Evolutionary conservation across 2,329 filamentous ascomycete species (phyloP).

Genomic region (Aspergillus floridensis): DNA sequence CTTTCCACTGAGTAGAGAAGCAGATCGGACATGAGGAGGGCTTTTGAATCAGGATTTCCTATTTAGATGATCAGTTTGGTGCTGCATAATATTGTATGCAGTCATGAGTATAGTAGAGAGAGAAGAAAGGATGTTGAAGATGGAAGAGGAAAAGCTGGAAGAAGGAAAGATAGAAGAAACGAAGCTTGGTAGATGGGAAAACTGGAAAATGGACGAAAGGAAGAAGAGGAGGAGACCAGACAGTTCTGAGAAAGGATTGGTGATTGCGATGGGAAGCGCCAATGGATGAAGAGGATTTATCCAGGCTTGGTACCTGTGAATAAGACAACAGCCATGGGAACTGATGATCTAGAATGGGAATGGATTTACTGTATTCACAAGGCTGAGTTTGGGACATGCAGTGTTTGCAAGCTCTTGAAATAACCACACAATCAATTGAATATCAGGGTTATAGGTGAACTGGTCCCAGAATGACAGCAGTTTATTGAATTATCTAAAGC

Average conservation of each 20-base stretch:
- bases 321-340: not conserved
- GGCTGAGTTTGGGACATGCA: not conserved
- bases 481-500: not conserved
- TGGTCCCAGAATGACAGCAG: not conserved
- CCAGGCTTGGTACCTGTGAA: not conserved
- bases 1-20: too few relatives aligned
- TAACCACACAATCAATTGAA: not conserved
- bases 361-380: not conserved
- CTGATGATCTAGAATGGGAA: not conserved
- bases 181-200: not conserved
- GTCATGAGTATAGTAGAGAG: not conserved
- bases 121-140: not conserved
- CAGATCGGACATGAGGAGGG: too few relatives aligned
- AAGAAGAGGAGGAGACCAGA: too few relatives aligned
- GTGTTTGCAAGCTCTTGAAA: not conserved
- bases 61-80: not conserved
- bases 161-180: not conserved
- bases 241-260: too few relatives aligned
- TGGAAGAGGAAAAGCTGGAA: not conserved
- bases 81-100: not conserved
- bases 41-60: too few relatives aligned
- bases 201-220: not conserved
- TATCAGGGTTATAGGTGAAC: not conserved
- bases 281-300: not conserved
- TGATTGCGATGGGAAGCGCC: too few relatives aligned